Conservation (phyloP, 2,329 filamentous ascomycete genomes). For the Ilyonectria robusta region DNA sequence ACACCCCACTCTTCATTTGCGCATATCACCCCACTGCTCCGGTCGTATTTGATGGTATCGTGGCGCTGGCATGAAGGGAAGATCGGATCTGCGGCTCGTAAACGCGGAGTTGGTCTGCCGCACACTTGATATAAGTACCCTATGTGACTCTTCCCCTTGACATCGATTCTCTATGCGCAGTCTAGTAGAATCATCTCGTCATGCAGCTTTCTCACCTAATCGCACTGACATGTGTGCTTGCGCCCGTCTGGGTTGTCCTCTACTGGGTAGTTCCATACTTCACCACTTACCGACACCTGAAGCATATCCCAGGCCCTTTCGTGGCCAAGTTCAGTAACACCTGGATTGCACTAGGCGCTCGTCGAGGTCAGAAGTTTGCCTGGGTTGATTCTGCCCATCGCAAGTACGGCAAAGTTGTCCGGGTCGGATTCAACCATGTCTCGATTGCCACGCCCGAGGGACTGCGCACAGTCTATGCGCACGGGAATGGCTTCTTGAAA, state of each 20-base stretch:
- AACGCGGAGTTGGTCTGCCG: too few species aligned
- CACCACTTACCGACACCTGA: constrained; percentile 29
- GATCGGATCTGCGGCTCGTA: neutral
- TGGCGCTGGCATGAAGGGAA: neutral
- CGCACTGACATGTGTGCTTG: constrained; percentile 5
- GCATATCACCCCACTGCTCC: neutral
- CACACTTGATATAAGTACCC: too few species aligned
- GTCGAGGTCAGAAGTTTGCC: constrained; percentile 23
- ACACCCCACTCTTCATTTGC: constrained; percentile 4
- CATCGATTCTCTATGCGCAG: too few species aligned
- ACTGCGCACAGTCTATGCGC: constrained; percentile 28
- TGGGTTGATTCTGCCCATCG: constrained; percentile 29
- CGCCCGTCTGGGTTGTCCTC: constrained; percentile 17
- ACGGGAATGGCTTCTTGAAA: constrained; percentile 35
- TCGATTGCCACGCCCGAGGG: constrained; percentile 30
- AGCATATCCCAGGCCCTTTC: constrained; percentile 27
- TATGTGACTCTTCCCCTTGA: too few species aligned
- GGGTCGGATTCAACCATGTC: constrained; percentile 33
- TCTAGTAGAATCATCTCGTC: neutral
- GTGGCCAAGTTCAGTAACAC: constrained; percentile 28
- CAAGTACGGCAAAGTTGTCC: constrained; percentile 26
- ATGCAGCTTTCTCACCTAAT: constrained; percentile 15
- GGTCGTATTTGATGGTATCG: neutral
- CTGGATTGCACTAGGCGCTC: constrained; percentile 23
- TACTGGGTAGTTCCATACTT: constrained; percentile 34